These are phyloP conservation scores for Kwoniella sp. DNA, from an alignment of 768 basidiomycete genomes.

Conservation along the genomic window DNA sequence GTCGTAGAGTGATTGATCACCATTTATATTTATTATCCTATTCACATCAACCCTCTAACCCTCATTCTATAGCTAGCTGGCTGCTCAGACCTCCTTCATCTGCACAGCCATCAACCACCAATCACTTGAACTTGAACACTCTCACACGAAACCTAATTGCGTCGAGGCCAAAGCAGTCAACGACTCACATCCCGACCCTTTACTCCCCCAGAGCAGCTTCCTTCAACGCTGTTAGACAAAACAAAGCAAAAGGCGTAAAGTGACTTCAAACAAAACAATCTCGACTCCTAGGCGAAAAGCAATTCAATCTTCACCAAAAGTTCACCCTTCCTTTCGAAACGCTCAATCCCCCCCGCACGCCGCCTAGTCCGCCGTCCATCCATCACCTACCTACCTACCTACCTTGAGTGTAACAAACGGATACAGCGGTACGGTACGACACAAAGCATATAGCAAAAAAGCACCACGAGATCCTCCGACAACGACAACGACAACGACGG, in stretches of 20 bases:
- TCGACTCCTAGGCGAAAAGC: background rate
- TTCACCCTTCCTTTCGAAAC: background rate
- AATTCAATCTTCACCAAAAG: background rate
- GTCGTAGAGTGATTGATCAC: background rate
- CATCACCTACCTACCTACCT: too few relatives aligned
- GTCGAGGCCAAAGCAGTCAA: background rate
- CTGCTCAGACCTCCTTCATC: too few relatives aligned
- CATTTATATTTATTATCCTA: background rate
- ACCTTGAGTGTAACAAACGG: too few relatives aligned
- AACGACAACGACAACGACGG: background rate
- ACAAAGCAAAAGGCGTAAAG: background rate
- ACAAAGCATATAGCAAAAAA: too few relatives aligned
- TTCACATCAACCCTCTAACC: too few relatives aligned
- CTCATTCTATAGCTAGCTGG: too few relatives aligned
- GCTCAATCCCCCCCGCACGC: background rate
- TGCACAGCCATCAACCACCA: conserved; percentile 1
- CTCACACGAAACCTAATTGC: background rate
- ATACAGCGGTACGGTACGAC: too few relatives aligned
- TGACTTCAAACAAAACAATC: background rate
- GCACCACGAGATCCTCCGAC: background rate
- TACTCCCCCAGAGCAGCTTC: background rate
- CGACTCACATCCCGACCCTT: too few relatives aligned
- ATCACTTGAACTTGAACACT: background rate
- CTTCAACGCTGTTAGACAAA: background rate
- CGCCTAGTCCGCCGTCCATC: too few relatives aligned